phyloP scores from a whole-genome alignment of 305 asterid species.

The Salvia sclarea region DNA sequence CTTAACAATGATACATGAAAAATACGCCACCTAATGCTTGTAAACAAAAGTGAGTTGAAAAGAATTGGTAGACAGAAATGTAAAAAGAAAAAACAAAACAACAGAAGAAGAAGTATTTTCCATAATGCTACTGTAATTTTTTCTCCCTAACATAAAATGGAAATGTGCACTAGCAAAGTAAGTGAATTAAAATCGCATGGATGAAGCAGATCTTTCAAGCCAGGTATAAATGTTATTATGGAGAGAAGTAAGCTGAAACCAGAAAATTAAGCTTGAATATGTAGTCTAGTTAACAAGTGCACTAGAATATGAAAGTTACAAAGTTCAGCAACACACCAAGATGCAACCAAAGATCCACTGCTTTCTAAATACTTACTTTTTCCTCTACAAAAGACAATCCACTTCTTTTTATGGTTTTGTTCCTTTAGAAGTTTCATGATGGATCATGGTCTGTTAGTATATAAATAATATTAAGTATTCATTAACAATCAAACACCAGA shows the following conservation, averaged over 20 bases:
- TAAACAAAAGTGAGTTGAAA: background rate
- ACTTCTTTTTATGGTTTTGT: background rate
- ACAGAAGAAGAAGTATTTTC: background rate
- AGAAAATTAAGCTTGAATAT: background rate
- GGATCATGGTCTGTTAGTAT: background rate
- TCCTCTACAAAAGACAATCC: background rate
- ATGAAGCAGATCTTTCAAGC: background rate
- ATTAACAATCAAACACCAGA: background rate
- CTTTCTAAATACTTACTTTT: background rate
- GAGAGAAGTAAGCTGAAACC: background rate
- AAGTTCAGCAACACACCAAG: background rate
- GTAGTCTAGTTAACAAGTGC: background rate
- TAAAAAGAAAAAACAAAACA: background rate
- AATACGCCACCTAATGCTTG: slow-evolving; percentile 4
- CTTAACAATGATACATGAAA: background rate
- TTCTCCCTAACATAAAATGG: background rate
- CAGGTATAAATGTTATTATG: background rate
- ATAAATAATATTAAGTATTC: background rate
- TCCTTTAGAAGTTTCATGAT: background rate
- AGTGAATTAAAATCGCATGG: background rate
- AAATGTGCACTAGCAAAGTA: background rate
- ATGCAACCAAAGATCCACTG: background rate
- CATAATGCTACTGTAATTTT: background rate
- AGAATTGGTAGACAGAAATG: background rate
- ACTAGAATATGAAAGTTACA: too few species aligned